phyloP scores from a whole-genome alignment of 768 basidiomycete species.

The Termitomyces sp. region DNA sequence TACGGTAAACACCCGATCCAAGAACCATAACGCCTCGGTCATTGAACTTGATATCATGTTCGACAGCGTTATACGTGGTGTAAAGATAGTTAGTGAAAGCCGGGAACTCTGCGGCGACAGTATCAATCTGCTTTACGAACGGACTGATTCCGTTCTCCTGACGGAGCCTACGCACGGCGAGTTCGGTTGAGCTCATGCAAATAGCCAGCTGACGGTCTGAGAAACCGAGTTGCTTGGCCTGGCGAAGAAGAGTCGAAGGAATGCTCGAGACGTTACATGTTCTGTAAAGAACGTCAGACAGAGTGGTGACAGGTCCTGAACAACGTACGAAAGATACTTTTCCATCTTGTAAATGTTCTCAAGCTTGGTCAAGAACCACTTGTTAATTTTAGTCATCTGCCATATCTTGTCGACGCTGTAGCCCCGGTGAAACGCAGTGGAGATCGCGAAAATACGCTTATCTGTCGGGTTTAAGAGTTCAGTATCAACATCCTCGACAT shows the following conservation, averaged over 20 bases:
- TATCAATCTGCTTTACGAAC: conserved; percentile 98
- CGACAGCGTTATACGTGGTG: conserved; percentile 94
- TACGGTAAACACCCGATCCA: conserved; percentile 97
- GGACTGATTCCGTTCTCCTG: conserved; percentile 80
- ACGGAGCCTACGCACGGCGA: conserved; percentile 86
- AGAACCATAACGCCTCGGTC: conserved; percentile 96
- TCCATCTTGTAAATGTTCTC: conserved; percentile 83
- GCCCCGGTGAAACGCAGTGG: conserved; percentile 87
- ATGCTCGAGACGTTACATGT: conserved; percentile 62
- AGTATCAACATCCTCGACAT: conserved; percentile 86
- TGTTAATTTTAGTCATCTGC: conserved; percentile 98
- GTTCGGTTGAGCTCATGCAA: conserved; percentile 84
- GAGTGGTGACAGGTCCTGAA: neutral
- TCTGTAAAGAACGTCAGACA: conserved; percentile 30
- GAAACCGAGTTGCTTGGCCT: conserved; percentile 93
- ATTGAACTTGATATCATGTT: conserved; percentile 85
- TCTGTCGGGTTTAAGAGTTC: conserved; percentile 94
- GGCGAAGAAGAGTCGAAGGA: conserved; percentile 56
- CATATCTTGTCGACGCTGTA: conserved; percentile 95
- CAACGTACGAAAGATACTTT: conserved; percentile 64
- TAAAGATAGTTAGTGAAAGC: conserved; percentile 99
- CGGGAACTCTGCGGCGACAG: conserved; percentile 98
- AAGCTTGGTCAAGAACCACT: conserved; percentile 94
- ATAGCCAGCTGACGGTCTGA: conserved; percentile 87
- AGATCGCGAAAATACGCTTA: conserved; percentile 95